Conservation (phyloP, 208 protist species). For the Trypanosoma scelopori region DNA sequence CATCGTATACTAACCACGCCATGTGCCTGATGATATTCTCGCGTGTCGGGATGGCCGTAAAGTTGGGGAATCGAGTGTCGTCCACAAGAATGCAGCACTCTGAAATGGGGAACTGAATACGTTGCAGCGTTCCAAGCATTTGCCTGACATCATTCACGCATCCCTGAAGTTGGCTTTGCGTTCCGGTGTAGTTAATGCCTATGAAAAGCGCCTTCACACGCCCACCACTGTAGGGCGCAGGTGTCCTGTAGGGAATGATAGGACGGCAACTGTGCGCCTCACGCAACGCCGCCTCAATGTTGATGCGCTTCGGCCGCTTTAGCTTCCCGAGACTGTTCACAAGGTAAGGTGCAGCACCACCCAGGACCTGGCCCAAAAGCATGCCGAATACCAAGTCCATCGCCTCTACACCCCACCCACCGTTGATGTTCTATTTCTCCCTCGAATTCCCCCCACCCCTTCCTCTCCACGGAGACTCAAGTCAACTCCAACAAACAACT, state of each 20-base stretch:
- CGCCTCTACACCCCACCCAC: slow-evolving; percentile 12
- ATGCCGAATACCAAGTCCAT: slow-evolving; percentile 39
- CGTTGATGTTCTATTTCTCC: background rate
- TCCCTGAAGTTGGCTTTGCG: slow-evolving; percentile 53
- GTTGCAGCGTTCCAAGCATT: slow-evolving; percentile 80
- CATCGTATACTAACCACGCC: slow-evolving; percentile 77
- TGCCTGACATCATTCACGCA: slow-evolving; percentile 87
- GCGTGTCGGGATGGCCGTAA: slow-evolving; percentile 71
- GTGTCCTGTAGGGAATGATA: slow-evolving; percentile 71
- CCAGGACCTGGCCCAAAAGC: slow-evolving; percentile 26
- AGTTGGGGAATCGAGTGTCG: slow-evolving; percentile 71
- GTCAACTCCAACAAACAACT: too few relatives aligned
- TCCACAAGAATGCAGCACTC: slow-evolving; percentile 89
- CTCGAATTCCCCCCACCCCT: too few relatives aligned
- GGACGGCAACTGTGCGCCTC: slow-evolving; percentile 45
- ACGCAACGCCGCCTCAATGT: slow-evolving; percentile 49
- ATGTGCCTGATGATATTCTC: slow-evolving; percentile 86
- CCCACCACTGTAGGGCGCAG: slow-evolving; percentile 74
- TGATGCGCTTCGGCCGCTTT: slow-evolving; percentile 53
- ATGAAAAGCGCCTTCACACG: slow-evolving; percentile 89
- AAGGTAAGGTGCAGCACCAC: slow-evolving; percentile 32
- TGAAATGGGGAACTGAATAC: slow-evolving; percentile 77
- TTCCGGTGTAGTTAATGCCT: slow-evolving; percentile 91
- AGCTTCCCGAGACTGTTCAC: slow-evolving; percentile 59
- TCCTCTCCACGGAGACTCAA: too few relatives aligned